Evolutionary conservation across 139 green algal genomes (phyloP).

Genomic region (Tetradesmus lagerheimii): DNA sequence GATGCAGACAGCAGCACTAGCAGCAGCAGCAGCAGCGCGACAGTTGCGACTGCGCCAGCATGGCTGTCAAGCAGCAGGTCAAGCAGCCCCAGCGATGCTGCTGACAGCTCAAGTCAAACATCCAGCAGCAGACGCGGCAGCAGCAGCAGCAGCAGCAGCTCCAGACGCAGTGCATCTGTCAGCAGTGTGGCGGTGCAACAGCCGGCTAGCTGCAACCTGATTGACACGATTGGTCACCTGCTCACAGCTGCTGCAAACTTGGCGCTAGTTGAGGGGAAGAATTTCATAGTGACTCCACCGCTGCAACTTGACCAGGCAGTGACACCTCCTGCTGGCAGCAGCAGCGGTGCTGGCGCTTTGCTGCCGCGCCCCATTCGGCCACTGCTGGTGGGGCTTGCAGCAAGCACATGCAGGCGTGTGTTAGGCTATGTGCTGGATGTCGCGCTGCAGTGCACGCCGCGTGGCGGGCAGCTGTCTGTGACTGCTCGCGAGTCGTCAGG

Average conservation of each 20-base stretch:
- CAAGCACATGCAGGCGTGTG: slow-evolving; percentile 1
- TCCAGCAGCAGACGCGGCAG: neutral
- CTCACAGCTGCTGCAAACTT: slow-evolving; percentile 23
- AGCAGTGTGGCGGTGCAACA: neutral
- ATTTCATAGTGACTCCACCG: slow-evolving; percentile 27
- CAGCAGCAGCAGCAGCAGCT: neutral
- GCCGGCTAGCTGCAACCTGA: slow-evolving; percentile 20
- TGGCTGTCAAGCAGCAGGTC: neutral
- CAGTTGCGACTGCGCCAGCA: neutral
- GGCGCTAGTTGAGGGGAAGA: slow-evolving; percentile 5
- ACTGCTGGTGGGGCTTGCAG: slow-evolving; percentile 45
- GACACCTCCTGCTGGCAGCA: neutral
- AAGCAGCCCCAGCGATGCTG: neutral
- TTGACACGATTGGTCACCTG: slow-evolving; percentile 18
- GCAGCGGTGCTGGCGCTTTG: neutral
- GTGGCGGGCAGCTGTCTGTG: slow-evolving; percentile 53
- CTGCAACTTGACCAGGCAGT: slow-evolving; percentile 21
- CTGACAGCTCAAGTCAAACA: neutral
- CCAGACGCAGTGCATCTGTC: neutral
- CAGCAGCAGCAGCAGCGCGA: neutral
- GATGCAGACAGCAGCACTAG: neutral
- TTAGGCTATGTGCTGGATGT: slow-evolving; percentile 54
- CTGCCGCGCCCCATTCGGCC: slow-evolving; percentile 47
- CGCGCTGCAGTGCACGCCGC: slow-evolving; percentile 60
- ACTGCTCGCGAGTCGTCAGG: slow-evolving; percentile 33